Conservation (phyloP, 1,139 yeast genomes). For the Candida glucosophila region DNA sequence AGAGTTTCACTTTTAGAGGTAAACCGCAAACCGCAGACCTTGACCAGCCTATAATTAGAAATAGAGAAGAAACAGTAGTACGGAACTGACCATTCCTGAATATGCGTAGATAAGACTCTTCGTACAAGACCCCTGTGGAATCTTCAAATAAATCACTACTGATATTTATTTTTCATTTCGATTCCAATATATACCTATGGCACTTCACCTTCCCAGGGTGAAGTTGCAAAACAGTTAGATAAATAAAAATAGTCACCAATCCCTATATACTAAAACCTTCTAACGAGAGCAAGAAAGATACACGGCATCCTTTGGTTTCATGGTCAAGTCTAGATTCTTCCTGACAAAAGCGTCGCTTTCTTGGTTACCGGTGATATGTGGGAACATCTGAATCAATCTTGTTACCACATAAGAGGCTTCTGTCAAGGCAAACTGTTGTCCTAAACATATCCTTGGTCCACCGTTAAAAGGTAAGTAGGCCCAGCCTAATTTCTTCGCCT, state of each 20-base stretch:
- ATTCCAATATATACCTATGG: too few species aligned
- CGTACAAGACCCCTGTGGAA: too few species aligned
- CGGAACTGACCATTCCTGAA: too few species aligned
- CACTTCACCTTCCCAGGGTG: too few species aligned
- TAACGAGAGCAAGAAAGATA: constrained; percentile 4
- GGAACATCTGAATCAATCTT: constrained; percentile 34
- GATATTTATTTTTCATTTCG: too few species aligned
- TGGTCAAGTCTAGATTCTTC: constrained; percentile 17
- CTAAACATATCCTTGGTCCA: constrained; percentile 55
- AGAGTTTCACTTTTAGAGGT: too few species aligned
- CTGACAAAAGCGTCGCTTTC: constrained; percentile 23
- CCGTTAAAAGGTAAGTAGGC: constrained; percentile 52
- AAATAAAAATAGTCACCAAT: neutral
- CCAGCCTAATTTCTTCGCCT: constrained; percentile 36
- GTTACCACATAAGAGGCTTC: constrained; percentile 43
- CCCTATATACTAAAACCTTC: constrained; percentile 1
- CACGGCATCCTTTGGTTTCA: constrained; percentile 17
- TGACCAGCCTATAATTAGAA: too few species aligned
- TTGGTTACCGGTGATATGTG: constrained; percentile 15
- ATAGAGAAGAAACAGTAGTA: too few species aligned
- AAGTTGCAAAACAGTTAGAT: too few species aligned
- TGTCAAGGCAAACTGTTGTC: constrained; percentile 54
- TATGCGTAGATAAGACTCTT: too few species aligned
- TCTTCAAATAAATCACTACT: too few species aligned
- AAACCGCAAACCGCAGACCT: too few species aligned